Evolutionary conservation across 163 green algal genomes (phyloP), one percentile per base, ranked within the genome.

Genomic region (Scenedesmus sp.): DNA sequence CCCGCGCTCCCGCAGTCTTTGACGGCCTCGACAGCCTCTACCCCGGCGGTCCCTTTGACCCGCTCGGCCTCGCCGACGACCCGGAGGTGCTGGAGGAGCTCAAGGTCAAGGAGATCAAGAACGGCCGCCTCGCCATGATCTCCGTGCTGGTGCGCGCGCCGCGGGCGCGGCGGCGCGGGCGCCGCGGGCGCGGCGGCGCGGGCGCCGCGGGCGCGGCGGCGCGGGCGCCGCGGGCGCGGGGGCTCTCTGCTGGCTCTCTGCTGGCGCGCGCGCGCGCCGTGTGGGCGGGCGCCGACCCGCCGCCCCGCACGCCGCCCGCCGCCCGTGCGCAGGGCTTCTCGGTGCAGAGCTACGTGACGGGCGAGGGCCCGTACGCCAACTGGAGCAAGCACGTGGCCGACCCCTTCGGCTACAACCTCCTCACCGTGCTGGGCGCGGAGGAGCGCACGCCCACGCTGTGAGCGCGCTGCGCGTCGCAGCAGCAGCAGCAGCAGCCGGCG

Each of bases 51-150:
- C 94, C 94, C 67, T 98, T 98, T 84, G 94, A 98, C 89, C 94
- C 93, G 60, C 90, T 98, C 60, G 87, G 86, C 70, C 89, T 97
- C 80, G 93, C 94, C 66, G 92, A 96, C 81, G 94, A 98, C 90
- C 94, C 94, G 18, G 94, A 98, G 89, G 87, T 96, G 44, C 90
- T 97, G 42, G 83, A 86, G 51, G 93, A 97, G 92, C 91, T 97
- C 36, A 95, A 97, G 89, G 93, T 98, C 20, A 96, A 96, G 90
- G 94, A 98, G 87, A 98, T 98, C 91, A 98, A 98, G 92, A 98
- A 98, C 87, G 94, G 94, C 70, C 91, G 94, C 63, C 88, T 95
- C 20, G 91, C 91, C 47, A 94, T 95, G 89, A 74, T 95, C 67
- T 89, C 85, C 51, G 88, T 93, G 51, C 85, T 95, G 78, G 87